Percentiles rank a stretch among this genome's conserved stretches.
These are phyloP conservation scores for Akanthomyces uredinophilus DNA, from an alignment of 2,329 filamentous ascomycete species.

Conservation along the genomic window DNA sequence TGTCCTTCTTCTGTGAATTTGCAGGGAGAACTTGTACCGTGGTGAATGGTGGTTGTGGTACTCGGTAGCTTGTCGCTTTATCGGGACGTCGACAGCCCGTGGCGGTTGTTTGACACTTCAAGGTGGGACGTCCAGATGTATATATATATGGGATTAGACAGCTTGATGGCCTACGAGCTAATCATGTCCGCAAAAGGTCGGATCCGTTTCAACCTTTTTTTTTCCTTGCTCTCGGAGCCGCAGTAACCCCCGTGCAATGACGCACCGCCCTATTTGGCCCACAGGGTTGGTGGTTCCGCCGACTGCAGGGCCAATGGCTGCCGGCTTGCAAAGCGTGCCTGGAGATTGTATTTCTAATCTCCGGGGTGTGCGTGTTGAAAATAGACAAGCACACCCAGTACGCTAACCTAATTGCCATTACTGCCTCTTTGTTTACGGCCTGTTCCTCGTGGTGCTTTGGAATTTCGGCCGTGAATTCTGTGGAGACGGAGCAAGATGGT, in stretches of 20 bases:
- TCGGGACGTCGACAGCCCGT: neutral
- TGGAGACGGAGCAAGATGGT: neutral
- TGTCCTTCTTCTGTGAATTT: neutral
- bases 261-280: slow-evolving; percentile 7
- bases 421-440: neutral
- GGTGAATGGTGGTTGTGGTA: no score
- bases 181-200: neutral
- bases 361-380: neutral
- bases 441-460: neutral
- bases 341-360: slow-evolving; percentile 13
- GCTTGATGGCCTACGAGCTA: neutral
- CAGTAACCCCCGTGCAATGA: neutral
- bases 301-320: neutral
- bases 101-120: neutral
- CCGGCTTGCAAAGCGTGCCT: neutral
- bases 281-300: slow-evolving; percentile 3
- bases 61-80: neutral
- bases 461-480: neutral
- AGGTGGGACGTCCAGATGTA: neutral
- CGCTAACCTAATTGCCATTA: neutral
- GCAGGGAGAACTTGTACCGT: neutral
- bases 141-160: neutral
- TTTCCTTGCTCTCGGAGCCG: neutral
- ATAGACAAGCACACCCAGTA: neutral
- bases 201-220: slow-evolving; percentile 6